phyloP scores from a whole-genome alignment of 805 yeast genomes.

The Saturnispora mendoncae region DNA sequence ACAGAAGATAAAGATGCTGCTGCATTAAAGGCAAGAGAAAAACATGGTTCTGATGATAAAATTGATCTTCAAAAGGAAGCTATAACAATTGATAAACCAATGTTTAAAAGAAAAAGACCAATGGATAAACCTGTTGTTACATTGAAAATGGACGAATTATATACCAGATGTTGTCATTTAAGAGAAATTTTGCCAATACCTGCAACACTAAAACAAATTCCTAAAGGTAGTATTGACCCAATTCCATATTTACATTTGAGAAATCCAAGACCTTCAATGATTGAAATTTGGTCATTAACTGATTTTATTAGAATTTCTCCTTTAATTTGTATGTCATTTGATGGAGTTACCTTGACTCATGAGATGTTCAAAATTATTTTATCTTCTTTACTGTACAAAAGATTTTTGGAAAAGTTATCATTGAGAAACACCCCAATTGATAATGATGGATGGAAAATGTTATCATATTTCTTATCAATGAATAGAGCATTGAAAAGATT shows the following conservation, averaged over 20 bases:
- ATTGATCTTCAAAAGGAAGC: slow-evolving; percentile 18
- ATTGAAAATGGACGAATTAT: slow-evolving; percentile 55
- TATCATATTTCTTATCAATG: slow-evolving; percentile 66
- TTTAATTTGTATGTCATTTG: slow-evolving; percentile 62
- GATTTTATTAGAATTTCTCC: slow-evolving; percentile 87
- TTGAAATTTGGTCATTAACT: slow-evolving; percentile 80
- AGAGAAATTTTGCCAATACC: slow-evolving; percentile 90
- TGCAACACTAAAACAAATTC: slow-evolving; percentile 75
- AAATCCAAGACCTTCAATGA: slow-evolving; percentile 84
- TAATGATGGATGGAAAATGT: slow-evolving; percentile 63
- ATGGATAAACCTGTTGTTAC: slow-evolving; percentile 33
- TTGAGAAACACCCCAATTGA: slow-evolving; percentile 71
- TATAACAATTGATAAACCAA: slow-evolving; percentile 63
- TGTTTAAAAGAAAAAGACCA: slow-evolving; percentile 32
- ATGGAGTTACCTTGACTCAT: slow-evolving; percentile 64
- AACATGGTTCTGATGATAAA: slow-evolving; percentile 17
- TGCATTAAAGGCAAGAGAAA: slow-evolving; percentile 24
- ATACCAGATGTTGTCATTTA: slow-evolving; percentile 88
- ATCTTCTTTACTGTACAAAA: slow-evolving; percentile 58
- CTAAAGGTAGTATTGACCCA: slow-evolving; percentile 69
- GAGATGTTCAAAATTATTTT: slow-evolving; percentile 74
- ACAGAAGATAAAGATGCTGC: slow-evolving; percentile 25
- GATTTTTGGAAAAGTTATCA: slow-evolving; percentile 61
- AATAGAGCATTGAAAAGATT: slow-evolving; percentile 49
- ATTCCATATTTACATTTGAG: slow-evolving; percentile 60